Percentiles rank a stretch among this genome's conserved stretches.
These are phyloP conservation scores for Teratosphaeria zuluensis DNA, from an alignment of 2,329 filamentous ascomycete species.

Conservation along the genomic window DNA sequence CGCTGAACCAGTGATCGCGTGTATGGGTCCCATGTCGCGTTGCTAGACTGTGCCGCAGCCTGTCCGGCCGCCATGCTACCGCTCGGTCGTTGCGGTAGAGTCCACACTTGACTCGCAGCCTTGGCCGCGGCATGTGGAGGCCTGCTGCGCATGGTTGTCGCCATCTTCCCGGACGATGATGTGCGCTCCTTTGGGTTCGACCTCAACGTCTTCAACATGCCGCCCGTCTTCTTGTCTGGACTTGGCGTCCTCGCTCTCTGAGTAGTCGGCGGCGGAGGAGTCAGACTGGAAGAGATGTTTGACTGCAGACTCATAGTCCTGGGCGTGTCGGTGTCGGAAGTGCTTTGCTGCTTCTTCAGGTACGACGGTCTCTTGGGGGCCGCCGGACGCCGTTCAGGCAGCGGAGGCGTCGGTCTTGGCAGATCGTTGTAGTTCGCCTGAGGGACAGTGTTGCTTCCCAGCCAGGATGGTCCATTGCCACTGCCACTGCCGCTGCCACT, in stretches of 20 bases:
- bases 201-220: slow-evolving; percentile 39
- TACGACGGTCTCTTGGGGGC: slow-evolving; percentile 38
- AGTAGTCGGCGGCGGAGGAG: slow-evolving; percentile 10
- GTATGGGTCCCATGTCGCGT: slow-evolving; percentile 25
- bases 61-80: slow-evolving; percentile 5
- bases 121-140: slow-evolving; percentile 49
- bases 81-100: slow-evolving; percentile 14
- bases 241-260: slow-evolving; percentile 45
- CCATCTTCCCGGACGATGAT: slow-evolving; percentile 33
- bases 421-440: slow-evolving; percentile 70
- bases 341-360: slow-evolving; percentile 38
- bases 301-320: slow-evolving; percentile 19
- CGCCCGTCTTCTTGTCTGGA: slow-evolving; percentile 48
- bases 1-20: slow-evolving; percentile 23
- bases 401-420: slow-evolving; percentile 45
- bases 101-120: slow-evolving; percentile 55
- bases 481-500: slow-evolving; percentile 1
- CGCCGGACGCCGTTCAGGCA: slow-evolving; percentile 12
- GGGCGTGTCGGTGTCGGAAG: slow-evolving; percentile 10
- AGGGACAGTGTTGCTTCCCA: slow-evolving; percentile 73
- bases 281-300: slow-evolving; percentile 8
- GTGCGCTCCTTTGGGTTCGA: slow-evolving; percentile 20
- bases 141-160: slow-evolving; percentile 33
- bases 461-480: slow-evolving; percentile 19
- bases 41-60: background rate